These are phyloP conservation scores for Picochlorum sp. DNA, from an alignment of 139 green algal genomes.

Conservation along the genomic window DNA sequence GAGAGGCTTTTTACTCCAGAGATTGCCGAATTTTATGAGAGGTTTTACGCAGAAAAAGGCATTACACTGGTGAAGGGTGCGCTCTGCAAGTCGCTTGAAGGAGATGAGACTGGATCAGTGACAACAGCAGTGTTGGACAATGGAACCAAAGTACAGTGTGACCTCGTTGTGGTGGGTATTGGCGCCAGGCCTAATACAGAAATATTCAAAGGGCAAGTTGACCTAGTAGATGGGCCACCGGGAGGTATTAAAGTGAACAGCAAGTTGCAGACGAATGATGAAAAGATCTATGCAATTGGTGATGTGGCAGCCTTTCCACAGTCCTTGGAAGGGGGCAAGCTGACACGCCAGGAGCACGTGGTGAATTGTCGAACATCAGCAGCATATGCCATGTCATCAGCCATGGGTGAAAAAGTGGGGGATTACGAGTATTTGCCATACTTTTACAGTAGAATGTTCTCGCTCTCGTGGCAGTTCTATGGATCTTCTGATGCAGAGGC, in stretches of 20 bases:
- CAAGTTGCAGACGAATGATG: conserved; percentile 54
- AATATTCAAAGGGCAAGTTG: conserved; percentile 52
- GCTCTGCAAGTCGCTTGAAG: conserved; percentile 29
- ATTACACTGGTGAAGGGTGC: conserved; percentile 59
- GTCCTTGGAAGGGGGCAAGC: conserved; percentile 24
- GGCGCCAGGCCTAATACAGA: conserved; percentile 62
- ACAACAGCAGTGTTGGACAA: conserved; percentile 44
- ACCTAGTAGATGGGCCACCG: conserved; percentile 39
- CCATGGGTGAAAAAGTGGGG: conserved; percentile 10
- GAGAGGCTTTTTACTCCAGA: conserved; percentile 64
- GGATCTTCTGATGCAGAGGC: conserved; percentile 35
- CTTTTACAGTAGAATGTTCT: conserved; percentile 90
- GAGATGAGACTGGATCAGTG: conserved; percentile 29
- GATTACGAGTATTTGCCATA: conserved; percentile 88
- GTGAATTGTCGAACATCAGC: conserved; percentile 33
- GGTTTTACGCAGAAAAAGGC: conserved; percentile 58
- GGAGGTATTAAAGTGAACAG: conserved; percentile 77
- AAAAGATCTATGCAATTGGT: conserved; percentile 79
- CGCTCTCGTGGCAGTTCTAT: conserved; percentile 79
- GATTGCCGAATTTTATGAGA: conserved; percentile 72
- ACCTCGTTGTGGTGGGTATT: conserved; percentile 76
- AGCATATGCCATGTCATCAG: conserved; percentile 17
- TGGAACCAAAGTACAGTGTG: conserved; percentile 41
- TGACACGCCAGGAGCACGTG: conserved; percentile 83
- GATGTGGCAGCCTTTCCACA: conserved; percentile 88